Conservation (phyloP, 495 filamentous ascomycete species). For the Ascodesmis nigricans region DNA sequence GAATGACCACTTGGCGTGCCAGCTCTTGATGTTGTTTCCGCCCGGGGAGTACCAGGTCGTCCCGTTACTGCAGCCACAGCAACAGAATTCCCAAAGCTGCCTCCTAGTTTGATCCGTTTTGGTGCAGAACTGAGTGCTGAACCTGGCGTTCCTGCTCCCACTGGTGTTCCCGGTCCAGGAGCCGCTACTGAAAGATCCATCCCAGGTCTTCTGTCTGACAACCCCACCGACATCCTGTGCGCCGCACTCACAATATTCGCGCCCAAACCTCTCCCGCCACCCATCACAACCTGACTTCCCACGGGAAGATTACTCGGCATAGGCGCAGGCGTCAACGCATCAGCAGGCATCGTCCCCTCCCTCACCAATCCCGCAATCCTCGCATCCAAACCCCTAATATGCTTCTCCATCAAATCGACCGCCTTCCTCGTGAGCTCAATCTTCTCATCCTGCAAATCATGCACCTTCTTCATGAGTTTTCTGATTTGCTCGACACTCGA, state of each 20-base stretch:
- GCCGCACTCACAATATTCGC: too few species aligned
- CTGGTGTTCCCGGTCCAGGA: too few species aligned
- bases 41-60: not conserved
- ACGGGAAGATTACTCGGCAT: slow-evolving; percentile 26
- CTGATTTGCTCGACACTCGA: slow-evolving; percentile 44
- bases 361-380: slow-evolving; percentile 68
- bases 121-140: too few species aligned
- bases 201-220: too few species aligned
- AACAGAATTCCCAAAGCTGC: too few species aligned
- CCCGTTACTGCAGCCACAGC: slow-evolving; percentile 1
- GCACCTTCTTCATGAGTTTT: slow-evolving; percentile 46
- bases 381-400: slow-evolving; percentile 65
- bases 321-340: slow-evolving; percentile 58
- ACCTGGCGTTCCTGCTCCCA: too few species aligned
- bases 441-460: slow-evolving; percentile 72
- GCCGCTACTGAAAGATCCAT: too few species aligned
- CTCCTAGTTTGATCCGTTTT: too few species aligned
- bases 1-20: slow-evolving; percentile 3
- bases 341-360: slow-evolving; percentile 52
- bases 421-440: slow-evolving; percentile 57
- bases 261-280: too few species aligned
- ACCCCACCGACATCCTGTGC: too few species aligned
- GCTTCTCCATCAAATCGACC: slow-evolving; percentile 58
- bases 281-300: slow-evolving; percentile 3
- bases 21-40: not conserved